A percentile compares a stretch with the other conserved stretches of the same genome.
phyloP scores from a whole-genome alignment of 176 grass and related monocot genomes.

The Hordeum marinum region DNA sequence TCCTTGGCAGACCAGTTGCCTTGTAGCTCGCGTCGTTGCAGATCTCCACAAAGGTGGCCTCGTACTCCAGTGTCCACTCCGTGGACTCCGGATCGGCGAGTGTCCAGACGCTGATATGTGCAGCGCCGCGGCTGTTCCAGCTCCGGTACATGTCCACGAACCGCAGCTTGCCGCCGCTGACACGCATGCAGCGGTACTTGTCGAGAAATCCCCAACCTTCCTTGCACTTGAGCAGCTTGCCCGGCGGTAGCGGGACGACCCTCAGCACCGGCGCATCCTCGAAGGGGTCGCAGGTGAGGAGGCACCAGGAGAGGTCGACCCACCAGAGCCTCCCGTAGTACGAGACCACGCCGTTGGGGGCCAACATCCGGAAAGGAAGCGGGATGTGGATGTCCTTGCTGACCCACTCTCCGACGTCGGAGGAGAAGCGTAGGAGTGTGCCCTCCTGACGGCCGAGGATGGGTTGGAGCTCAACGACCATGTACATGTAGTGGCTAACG shows the following conservation, averaged over 20 bases:
- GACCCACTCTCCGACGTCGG: slow-evolving; percentile 7
- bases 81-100: neutral
- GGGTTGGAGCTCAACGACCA: slow-evolving; percentile 6
- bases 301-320: slow-evolving; percentile 6
- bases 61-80: slow-evolving; percentile 3
- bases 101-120: neutral
- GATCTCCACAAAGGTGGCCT: neutral
- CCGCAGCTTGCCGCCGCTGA: neutral
- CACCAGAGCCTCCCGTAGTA: neutral
- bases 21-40: neutral
- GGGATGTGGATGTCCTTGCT: neutral
- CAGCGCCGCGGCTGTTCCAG: neutral
- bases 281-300: neutral
- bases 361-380: neutral
- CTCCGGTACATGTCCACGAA: neutral
- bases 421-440: neutral
- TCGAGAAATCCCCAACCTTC: neutral
- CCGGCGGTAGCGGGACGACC: neutral
- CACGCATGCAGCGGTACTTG: neutral
- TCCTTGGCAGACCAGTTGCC: neutral
- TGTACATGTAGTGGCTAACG: neutral
- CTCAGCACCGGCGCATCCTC: neutral
- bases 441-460: neutral
- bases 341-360: neutral
- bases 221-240: neutral